phyloP scores from a whole-genome alignment of 257 asterid genomes.

The Nemophila menziesii region DNA sequence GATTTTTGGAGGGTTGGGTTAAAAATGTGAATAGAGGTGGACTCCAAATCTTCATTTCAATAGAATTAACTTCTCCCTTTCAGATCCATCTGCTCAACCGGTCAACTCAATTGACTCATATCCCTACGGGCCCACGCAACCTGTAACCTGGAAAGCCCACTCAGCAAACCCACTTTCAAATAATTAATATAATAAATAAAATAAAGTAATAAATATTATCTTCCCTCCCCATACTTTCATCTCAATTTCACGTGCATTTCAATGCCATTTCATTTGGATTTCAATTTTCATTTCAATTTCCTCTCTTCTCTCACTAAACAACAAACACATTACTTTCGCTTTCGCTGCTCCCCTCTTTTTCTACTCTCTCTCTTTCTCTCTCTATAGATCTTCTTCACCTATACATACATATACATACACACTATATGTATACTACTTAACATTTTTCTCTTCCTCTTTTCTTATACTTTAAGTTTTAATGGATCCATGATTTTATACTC shows the following conservation, averaged over 20 bases:
- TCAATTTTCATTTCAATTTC: conserved; percentile 10
- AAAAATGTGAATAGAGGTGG: too few species aligned
- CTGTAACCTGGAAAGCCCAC: conserved; percentile 1
- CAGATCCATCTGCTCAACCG: too few species aligned
- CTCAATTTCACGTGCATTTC: conserved; percentile 41
- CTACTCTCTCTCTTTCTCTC: conserved; percentile 13
- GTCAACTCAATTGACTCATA: too few species aligned
- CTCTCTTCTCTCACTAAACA: conserved; percentile 4
- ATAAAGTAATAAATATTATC: too few species aligned
- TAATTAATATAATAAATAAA: too few species aligned
- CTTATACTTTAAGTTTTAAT: too few species aligned
- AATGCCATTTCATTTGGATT: conserved; percentile 15
- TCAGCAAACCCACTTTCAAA: conserved; percentile 8
- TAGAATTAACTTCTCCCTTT: too few species aligned
- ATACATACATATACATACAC: not conserved
- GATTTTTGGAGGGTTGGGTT: too few species aligned
- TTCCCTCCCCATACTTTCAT: conserved; percentile 5
- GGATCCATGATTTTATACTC: not conserved
- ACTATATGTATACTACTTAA: not conserved
- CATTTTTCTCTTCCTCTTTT: not conserved
- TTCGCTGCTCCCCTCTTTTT: conserved; percentile 27
- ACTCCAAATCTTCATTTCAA: too few species aligned
- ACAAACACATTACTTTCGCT: conserved; percentile 9
- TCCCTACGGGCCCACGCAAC: too few species aligned
- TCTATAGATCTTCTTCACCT: not conserved